A percentile compares a stretch with the other conserved stretches of the same genome.
phyloP scores from a whole-genome alignment of 768 basidiomycete genomes.

The Mrakia blollopis region DNA sequence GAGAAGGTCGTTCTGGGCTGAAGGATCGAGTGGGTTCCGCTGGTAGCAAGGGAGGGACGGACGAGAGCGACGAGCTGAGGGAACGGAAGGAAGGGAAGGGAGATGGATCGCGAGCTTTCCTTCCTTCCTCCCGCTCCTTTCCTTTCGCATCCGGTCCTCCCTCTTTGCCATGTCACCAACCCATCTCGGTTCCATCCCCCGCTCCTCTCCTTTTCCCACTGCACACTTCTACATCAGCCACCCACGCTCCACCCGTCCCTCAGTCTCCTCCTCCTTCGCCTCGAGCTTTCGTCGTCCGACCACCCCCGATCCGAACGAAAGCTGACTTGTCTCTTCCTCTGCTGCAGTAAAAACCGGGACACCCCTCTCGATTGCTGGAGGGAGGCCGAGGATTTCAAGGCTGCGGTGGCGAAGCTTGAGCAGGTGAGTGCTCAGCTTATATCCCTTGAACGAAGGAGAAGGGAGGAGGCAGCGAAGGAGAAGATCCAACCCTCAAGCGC shows the following conservation, averaged over 20 bases:
- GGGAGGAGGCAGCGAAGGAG: too few relatives aligned
- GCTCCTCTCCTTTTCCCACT: neutral
- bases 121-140: too few relatives aligned
- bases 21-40: too few relatives aligned
- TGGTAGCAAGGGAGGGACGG: too few relatives aligned
- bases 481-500: neutral
- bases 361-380: conserved; percentile 46
- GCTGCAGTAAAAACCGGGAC: conserved; percentile 39
- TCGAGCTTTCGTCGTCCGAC: neutral
- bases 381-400: conserved; percentile 44
- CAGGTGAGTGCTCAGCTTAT: conserved; percentile 36
- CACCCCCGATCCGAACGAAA: neutral
- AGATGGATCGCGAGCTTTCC: too few relatives aligned
- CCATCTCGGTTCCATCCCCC: neutral
- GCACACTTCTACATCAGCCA: neutral
- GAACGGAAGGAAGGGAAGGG: too few relatives aligned
- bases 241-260: neutral
- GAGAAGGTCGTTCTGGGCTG: neutral
- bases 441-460: too few relatives aligned
- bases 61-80: too few relatives aligned
- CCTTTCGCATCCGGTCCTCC: too few relatives aligned
- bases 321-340: neutral
- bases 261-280: neutral
- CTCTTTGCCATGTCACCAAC: too few relatives aligned
- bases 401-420: conserved; percentile 44